Percentiles rank a stretch among this genome's conserved stretches.
Conservation (phyloP, 768 basidiomycete species). For the Leccinellum albellum region DNA sequence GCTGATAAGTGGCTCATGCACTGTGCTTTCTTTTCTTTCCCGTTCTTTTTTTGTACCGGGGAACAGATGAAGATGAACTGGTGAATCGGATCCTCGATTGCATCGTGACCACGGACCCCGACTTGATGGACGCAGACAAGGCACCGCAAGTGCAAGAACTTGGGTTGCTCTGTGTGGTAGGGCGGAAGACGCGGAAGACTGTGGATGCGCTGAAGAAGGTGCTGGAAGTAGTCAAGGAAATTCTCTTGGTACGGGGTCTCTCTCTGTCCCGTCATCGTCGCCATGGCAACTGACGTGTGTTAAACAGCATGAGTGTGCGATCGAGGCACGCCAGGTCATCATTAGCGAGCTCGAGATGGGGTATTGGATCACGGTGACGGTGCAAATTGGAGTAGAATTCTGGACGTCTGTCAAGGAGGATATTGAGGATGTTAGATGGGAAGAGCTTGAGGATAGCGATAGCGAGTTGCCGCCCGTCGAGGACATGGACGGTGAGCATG, state of each 20-base stretch:
- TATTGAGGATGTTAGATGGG: background rate
- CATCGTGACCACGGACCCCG: conserved; percentile 6
- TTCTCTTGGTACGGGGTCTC: conserved; percentile 9
- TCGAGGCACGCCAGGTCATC: background rate
- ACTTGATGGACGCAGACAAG: background rate
- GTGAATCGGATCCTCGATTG: conserved; percentile 4
- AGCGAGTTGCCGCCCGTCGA: background rate
- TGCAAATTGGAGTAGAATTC: background rate
- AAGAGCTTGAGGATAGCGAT: background rate
- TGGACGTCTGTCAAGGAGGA: background rate
- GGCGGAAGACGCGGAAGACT: conserved; percentile 1
- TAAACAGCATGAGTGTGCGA: background rate
- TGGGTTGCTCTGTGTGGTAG: conserved; percentile 6
- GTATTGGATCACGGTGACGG: conserved; percentile 10
- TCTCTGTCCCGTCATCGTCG: background rate
- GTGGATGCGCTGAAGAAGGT: background rate
- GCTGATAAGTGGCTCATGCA: no score
- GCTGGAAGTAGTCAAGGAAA: background rate
- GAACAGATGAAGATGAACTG: conserved; percentile 10
- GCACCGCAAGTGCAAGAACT: conserved; percentile 9
- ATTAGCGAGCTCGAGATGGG: conserved; percentile 17
- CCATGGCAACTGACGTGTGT: background rate
- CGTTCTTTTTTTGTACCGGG: background rate
- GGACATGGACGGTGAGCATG: background rate
- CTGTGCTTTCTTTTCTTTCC: no score